Percentiles rank a stretch among this genome's conserved stretches.
phyloP scores from a whole-genome alignment of 192 early-diverging fungal genomes.

The Linnemannia exigua region DNA sequence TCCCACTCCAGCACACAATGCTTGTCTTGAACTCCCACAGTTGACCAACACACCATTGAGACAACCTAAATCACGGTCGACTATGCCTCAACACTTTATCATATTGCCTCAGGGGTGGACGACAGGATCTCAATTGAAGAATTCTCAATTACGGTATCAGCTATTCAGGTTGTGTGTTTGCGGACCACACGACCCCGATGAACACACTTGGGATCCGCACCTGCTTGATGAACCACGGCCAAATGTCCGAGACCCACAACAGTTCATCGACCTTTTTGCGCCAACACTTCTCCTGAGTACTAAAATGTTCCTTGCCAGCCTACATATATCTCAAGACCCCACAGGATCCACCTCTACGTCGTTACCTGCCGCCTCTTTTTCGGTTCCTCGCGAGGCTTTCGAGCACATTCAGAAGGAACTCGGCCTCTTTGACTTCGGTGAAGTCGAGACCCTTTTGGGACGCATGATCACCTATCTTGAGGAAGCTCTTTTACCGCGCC shows the following conservation, averaged over 20 bases:
- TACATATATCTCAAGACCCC: neutral
- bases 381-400: neutral
- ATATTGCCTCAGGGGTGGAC: neutral
- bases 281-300: neutral
- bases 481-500: neutral
- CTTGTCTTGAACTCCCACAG: too few species aligned
- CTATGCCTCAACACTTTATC: neutral
- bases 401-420: neutral
- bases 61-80: neutral
- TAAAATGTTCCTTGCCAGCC: neutral
- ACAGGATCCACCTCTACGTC: neutral
- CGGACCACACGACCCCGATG: neutral
- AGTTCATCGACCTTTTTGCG: neutral
- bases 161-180: conserved; percentile 1
- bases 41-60: too few species aligned
- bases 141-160: too few species aligned
- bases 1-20: too few species aligned
- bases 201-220: neutral
- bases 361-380: neutral
- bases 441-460: neutral
- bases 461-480: neutral
- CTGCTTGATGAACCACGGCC: neutral
- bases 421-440: neutral
- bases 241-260: neutral
- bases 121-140: neutral